phyloP scores from a whole-genome alignment of 73 alveolate genomes.

The Paramecium biaurelia region DNA sequence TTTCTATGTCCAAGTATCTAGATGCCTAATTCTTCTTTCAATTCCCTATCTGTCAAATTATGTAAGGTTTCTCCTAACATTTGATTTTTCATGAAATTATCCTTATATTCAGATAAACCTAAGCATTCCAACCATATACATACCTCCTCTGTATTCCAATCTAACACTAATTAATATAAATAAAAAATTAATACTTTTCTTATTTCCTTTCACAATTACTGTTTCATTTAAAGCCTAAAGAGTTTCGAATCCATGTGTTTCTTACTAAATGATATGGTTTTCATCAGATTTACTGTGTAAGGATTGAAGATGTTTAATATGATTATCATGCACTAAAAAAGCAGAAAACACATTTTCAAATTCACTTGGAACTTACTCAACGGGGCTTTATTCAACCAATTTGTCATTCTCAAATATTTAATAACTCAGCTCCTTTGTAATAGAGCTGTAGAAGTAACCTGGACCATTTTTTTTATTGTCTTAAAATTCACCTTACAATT shows the following conservation, averaged over 20 bases:
- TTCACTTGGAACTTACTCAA: background rate
- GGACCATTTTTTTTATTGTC: background rate
- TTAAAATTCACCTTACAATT: background rate
- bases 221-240: background rate
- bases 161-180: background rate
- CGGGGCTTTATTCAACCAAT: background rate
- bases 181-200: background rate
- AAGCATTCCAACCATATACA: conserved; percentile 5
- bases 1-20: conserved; percentile 43
- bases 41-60: conserved; percentile 47
- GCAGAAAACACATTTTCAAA: conserved; percentile 11
- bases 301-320: background rate
- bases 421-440: background rate
- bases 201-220: background rate
- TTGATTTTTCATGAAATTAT: conserved; percentile 1
- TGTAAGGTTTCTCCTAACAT: conserved; percentile 42
- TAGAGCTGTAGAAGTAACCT: background rate
- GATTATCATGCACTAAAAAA: background rate
- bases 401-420: conserved; percentile 1
- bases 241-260: background rate
- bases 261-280: background rate
- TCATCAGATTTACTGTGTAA: background rate
- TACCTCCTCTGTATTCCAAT: background rate
- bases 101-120: background rate
- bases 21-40: conserved; percentile 30